Percentiles rank a stretch among this genome's conserved stretches.
phyloP scores from a whole-genome alignment of 2,329 filamentous ascomycete genomes.

The Ophiostoma novo-ulmi region DNA sequence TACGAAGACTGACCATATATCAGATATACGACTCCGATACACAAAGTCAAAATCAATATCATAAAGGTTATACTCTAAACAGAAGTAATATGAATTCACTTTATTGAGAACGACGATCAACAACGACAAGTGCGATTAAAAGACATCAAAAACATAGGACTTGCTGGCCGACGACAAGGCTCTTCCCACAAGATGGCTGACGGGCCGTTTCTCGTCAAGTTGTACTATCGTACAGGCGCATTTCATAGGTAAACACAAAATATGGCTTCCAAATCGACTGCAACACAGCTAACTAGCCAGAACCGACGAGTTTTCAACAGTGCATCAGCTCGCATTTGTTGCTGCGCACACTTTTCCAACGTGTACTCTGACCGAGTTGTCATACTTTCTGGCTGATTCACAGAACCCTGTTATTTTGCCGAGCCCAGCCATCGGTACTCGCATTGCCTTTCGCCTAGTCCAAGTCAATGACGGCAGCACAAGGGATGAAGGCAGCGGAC shows the following conservation, averaged over 20 bases:
- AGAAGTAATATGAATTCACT: background rate
- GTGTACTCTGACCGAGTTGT: slow-evolving; percentile 76
- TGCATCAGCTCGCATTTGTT: slow-evolving; percentile 60
- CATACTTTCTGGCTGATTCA: slow-evolving; percentile 66
- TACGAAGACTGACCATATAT: background rate
- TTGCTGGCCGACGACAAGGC: background rate
- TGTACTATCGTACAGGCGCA: slow-evolving; percentile 71
- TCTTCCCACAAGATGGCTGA: background rate
- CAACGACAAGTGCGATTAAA: background rate
- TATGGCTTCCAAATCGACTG: background rate
- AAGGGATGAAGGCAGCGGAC: slow-evolving; percentile 28
- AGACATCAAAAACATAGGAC: background rate
- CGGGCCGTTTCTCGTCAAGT: slow-evolving; percentile 67
- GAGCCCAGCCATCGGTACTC: slow-evolving; percentile 68
- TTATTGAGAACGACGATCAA: background rate
- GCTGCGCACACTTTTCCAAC: slow-evolving; percentile 82
- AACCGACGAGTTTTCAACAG: slow-evolving; percentile 62
- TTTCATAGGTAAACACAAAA: slow-evolving; percentile 58
- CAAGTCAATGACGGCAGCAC: slow-evolving; percentile 63
- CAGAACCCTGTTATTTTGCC: slow-evolving; percentile 55
- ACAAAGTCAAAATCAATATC: background rate
- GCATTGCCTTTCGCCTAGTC: slow-evolving; percentile 81
- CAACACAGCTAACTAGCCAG: slow-evolving; percentile 37
- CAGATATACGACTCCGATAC: background rate
- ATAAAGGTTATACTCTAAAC: background rate